Conservation (phyloP, 257 asterid species). For the Ligustrum vulgare region DNA sequence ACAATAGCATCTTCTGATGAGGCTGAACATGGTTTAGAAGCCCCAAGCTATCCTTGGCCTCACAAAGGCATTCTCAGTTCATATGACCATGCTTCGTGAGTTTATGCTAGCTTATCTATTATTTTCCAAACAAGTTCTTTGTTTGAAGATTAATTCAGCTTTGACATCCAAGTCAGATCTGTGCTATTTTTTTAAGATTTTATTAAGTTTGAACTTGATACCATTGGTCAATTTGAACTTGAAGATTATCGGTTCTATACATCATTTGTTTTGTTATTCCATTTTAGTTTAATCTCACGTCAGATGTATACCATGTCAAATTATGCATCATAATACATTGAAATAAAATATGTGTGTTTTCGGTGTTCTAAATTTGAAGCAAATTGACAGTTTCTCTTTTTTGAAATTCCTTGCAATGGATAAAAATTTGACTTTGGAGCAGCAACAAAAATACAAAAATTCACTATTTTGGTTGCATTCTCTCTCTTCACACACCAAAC, state of each 20-base stretch:
- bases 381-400: neutral
- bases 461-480: too few relatives aligned
- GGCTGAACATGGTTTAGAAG: slow-evolving; percentile 79
- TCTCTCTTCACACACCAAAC: too few relatives aligned
- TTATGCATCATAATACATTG: neutral
- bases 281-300: neutral
- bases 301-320: neutral
- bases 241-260: neutral
- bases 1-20: slow-evolving; percentile 73
- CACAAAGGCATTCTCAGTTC: slow-evolving; percentile 72
- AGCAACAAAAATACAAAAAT: neutral
- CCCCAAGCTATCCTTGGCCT: slow-evolving; percentile 72
- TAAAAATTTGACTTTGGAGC: neutral
- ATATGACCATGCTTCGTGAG: slow-evolving; percentile 81
- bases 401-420: neutral
- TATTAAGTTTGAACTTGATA: slow-evolving; percentile 8
- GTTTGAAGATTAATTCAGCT: neutral
- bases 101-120: slow-evolving; percentile 21
- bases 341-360: neutral
- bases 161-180: neutral
- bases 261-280: neutral
- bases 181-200: neutral
- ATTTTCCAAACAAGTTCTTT: slow-evolving; percentile 13
- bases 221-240: neutral
- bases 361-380: neutral